phyloP scores from a whole-genome alignment of 106 monocot genomes.

The Dioscorea zingiberensis region DNA sequence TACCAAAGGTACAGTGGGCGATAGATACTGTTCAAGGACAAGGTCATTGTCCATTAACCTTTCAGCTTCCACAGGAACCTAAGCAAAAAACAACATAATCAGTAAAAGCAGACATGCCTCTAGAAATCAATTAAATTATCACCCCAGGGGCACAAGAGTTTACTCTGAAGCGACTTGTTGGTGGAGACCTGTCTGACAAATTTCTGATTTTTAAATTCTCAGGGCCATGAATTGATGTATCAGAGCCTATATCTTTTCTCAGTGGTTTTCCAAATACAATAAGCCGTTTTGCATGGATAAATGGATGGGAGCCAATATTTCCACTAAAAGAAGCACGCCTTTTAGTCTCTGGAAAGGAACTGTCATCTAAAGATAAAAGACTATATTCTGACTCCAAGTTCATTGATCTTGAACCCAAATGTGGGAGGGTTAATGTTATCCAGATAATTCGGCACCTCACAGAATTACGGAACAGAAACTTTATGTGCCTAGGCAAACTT shows the following conservation, averaged over 20 bases:
- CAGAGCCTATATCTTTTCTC: constrained; percentile 27
- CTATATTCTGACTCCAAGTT: constrained; percentile 42
- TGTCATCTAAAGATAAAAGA: constrained; percentile 76
- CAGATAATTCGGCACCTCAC: constrained; percentile 88
- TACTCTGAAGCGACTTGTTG: constrained; percentile 79
- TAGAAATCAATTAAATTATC: background rate
- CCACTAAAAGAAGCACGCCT: constrained; percentile 12
- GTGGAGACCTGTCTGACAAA: constrained; percentile 62
- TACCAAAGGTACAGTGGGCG: constrained; percentile 46
- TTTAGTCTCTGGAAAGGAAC: constrained; percentile 20
- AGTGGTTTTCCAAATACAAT: constrained; percentile 71
- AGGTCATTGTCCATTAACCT: constrained; percentile 74
- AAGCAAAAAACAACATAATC: constrained; percentile 1
- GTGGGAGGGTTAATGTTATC: constrained; percentile 58
- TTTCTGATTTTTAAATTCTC: constrained; percentile 62
- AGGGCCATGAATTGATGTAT: constrained; percentile 26
- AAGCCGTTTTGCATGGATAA: constrained; percentile 87
- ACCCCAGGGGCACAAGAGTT: background rate
- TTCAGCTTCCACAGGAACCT: constrained; percentile 90
- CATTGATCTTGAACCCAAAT: constrained; percentile 24
- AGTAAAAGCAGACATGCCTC: background rate
- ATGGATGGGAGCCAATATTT: constrained; percentile 17
- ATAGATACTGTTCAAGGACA: constrained; percentile 65
- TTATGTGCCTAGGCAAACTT: constrained; percentile 60
- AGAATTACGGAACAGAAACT: constrained; percentile 68